Conservation (phyloP, 1,139 yeast species). For the Candida mesenterica region DNA sequence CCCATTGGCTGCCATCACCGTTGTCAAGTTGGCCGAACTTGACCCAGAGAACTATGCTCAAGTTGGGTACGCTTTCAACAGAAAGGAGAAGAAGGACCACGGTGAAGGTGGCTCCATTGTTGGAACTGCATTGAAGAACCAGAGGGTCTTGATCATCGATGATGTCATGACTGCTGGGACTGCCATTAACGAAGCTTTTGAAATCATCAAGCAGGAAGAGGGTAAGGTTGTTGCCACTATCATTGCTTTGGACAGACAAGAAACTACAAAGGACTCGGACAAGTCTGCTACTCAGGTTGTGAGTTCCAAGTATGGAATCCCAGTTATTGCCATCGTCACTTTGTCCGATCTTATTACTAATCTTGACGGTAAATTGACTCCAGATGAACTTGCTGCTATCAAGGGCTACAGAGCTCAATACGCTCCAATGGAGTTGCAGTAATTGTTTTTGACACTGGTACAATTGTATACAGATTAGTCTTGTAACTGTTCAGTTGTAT, state of each 20-base stretch:
- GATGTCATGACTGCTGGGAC: slow-evolving; percentile 99
- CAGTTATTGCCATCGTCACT: slow-evolving; percentile 78
- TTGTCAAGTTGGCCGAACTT: slow-evolving; percentile 86
- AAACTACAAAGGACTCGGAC: slow-evolving; percentile 66
- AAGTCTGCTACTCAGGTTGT: slow-evolving; percentile 83
- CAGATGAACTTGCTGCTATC: slow-evolving; percentile 54
- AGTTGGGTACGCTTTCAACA: slow-evolving; percentile 71
- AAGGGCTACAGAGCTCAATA: slow-evolving; percentile 58
- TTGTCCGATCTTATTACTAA: slow-evolving; percentile 71
- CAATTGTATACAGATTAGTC: neutral
- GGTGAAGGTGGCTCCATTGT: slow-evolving; percentile 98
- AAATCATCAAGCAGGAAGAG: slow-evolving; percentile 64
- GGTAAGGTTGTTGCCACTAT: slow-evolving; percentile 82
- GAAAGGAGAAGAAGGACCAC: slow-evolving; percentile 95
- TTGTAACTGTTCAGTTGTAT: neutral
- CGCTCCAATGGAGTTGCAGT: slow-evolving; percentile 46
- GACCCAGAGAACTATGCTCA: slow-evolving; percentile 71
- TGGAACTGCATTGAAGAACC: slow-evolving; percentile 71
- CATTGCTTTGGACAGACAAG: slow-evolving; percentile 94
- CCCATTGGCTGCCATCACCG: slow-evolving; percentile 90
- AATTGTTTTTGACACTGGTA: neutral
- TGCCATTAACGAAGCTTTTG: slow-evolving; percentile 92
- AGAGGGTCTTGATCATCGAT: slow-evolving; percentile 80
- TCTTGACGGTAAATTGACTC: slow-evolving; percentile 52
- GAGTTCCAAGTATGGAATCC: slow-evolving; percentile 67